Conservation (phyloP, 1,139 yeast species). For the Suhomyces maxii region DNA sequence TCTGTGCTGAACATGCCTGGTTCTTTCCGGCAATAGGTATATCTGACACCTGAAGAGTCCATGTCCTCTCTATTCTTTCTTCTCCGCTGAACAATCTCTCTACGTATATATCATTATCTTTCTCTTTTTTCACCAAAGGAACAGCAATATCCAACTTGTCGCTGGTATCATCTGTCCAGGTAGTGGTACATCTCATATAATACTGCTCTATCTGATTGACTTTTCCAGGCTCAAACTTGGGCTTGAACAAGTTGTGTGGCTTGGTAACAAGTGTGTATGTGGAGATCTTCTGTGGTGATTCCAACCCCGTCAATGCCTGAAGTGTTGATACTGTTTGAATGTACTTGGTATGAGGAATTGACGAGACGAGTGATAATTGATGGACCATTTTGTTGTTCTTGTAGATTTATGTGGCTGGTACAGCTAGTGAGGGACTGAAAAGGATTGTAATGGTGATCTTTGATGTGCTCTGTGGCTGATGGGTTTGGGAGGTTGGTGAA, state of each 20-base stretch:
- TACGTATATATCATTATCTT: constrained; percentile 22
- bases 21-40: constrained; percentile 86
- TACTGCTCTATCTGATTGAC: constrained; percentile 52
- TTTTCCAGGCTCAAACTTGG: constrained; percentile 51
- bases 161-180: constrained; percentile 36
- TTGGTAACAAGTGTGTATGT: constrained; percentile 46
- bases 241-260: constrained; percentile 45
- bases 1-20: constrained; percentile 62
- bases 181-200: constrained; percentile 45
- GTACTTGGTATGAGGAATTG: constrained; percentile 43
- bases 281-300: constrained; percentile 40
- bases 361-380: constrained; percentile 43
- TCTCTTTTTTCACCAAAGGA: constrained; percentile 25
- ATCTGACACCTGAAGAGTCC: constrained; percentile 75
- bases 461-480: neutral
- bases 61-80: constrained; percentile 31
- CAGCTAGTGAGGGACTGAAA: too few species aligned
- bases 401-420: too few species aligned
- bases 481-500: neutral
- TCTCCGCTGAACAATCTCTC: constrained; percentile 34
- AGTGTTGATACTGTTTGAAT: constrained; percentile 46
- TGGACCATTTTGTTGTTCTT: constrained; percentile 36
- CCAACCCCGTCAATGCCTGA: constrained; percentile 46
- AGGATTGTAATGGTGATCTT: too few species aligned
- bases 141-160: constrained; percentile 26